Conservation (phyloP, 1,284 basidiomycete species). For the Ganoderma leucocontextum region DNA sequence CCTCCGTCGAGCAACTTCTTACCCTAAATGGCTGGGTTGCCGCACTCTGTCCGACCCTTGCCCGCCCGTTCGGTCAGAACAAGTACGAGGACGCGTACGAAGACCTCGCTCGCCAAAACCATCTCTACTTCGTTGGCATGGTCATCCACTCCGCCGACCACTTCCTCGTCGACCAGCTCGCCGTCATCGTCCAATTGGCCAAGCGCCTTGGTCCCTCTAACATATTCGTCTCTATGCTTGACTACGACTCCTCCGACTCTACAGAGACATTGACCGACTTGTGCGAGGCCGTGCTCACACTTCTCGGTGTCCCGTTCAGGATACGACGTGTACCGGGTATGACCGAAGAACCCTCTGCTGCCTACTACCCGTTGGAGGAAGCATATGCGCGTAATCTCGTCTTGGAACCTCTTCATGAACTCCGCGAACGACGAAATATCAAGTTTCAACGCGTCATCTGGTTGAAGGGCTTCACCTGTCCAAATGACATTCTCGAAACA, state of each 20-base stretch:
- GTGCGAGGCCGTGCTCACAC: conserved; percentile 90
- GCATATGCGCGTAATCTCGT: conserved; percentile 91
- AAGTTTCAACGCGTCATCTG: conserved; percentile 91
- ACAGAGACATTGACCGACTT: conserved; percentile 92
- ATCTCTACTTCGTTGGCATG: conserved; percentile 93
- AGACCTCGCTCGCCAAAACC: conserved; percentile 81
- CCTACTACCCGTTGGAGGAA: conserved; percentile 95
- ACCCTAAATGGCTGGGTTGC: conserved; percentile 99
- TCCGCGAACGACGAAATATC: conserved; percentile 78
- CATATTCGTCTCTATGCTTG: conserved; percentile 95
- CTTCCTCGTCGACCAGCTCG: conserved; percentile 95
- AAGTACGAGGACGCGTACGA: conserved; percentile 86
- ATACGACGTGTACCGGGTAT: conserved; percentile 89
- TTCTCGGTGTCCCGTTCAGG: conserved; percentile 90
- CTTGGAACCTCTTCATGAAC: conserved; percentile 88
- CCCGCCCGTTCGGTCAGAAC: conserved; percentile 90
- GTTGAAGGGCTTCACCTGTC: conserved; percentile 97
- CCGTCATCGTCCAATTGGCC: conserved; percentile 93
- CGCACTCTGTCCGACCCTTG: conserved; percentile 90
- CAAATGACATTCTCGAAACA: conserved; percentile 94
- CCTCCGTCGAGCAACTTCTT: conserved; percentile 89
- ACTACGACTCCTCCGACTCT: conserved; percentile 92
- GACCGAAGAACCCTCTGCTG: conserved; percentile 84
- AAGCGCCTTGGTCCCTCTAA: conserved; percentile 87
- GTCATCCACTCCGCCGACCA: conserved; percentile 97